Evolutionary conservation across 2,329 filamentous ascomycete genomes (phyloP), one percentile per base, ranked within the genome.

Genomic region (Arthrobotrys musiformis): DNA sequence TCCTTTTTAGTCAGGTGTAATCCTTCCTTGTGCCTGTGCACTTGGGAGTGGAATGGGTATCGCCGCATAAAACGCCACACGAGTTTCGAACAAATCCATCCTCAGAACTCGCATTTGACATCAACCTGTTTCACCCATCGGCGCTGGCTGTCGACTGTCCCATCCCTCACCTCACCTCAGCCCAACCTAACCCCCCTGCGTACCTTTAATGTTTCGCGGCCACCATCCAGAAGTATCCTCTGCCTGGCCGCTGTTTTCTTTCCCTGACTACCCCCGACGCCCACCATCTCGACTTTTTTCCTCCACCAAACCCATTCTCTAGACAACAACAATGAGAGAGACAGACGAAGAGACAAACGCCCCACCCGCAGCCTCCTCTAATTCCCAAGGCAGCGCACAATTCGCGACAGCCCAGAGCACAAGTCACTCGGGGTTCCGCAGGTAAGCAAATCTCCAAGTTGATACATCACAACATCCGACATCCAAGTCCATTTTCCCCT

Each of bases 391-490:
- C 13, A 67, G 28, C 42, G 66, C 66, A 8, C 73, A 63, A 35
- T 70, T 77, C 33, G 40, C 73, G 19, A 30, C 66, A 26, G 30
- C 64, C 30, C 73, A 77, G 35, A 70, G 69, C 35, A 17, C 64
- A 19, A 60, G 66, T 37, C 73, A 70, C 28, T 77, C 73, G 17
- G 73, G 73, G 11, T 77, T 77, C 44, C 73, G 73, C 24, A 70
- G 73, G 73, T 70, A 77, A 52, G 73, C 17, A 60, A 40, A 48
- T 5, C 19, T 9, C 19, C 54, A 1, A 48, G 5, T 3, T 11
- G 54, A 24, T 19, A 40, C 11, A 40, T 24, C 52, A 17, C 33
- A 58, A 40, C 54, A 40, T 58, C 54, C 33, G 40, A 40, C 54
- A 40, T 58, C 54, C 54, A 40, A 22, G 17, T 40, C 30, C 54